A percentile compares a stretch with the other conserved stretches of the same genome.
phyloP scores from a whole-genome alignment of 768 basidiomycete genomes.

The Lactarius hengduanensis region DNA sequence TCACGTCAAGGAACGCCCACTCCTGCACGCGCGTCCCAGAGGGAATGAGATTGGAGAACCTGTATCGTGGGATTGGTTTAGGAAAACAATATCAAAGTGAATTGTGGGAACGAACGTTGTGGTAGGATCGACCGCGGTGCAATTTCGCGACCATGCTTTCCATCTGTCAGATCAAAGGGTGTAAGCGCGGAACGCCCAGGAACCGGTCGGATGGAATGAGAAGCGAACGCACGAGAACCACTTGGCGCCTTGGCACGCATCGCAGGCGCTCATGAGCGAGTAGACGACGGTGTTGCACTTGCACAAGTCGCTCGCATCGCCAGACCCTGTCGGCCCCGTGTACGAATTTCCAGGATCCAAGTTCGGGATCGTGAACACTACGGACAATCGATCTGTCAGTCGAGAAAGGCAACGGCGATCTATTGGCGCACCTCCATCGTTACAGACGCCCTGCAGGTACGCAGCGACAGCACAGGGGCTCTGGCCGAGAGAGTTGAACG shows the following conservation, averaged over 20 bases:
- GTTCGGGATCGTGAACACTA: slow-evolving; percentile 6
- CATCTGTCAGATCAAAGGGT: not conserved
- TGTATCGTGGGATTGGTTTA: not conserved
- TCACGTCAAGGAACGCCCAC: slow-evolving; percentile 21
- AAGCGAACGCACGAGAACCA: slow-evolving; percentile 28
- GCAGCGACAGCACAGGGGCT: slow-evolving; percentile 12
- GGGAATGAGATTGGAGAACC: slow-evolving; percentile 12
- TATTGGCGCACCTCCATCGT: slow-evolving; percentile 13
- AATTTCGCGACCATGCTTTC: slow-evolving; percentile 1
- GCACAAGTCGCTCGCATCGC: slow-evolving; percentile 32
- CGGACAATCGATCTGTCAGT: not conserved
- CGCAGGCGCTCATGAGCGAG: slow-evolving; percentile 38
- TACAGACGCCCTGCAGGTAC: slow-evolving; percentile 10
- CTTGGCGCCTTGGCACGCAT: slow-evolving; percentile 32
- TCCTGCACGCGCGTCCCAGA: slow-evolving; percentile 7
- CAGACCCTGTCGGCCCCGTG: slow-evolving; percentile 27
- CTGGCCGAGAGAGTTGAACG: slow-evolving; percentile 19
- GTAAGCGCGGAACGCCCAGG: not conserved
- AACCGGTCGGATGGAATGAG: not conserved
- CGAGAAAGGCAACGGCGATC: not conserved
- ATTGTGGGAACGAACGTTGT: slow-evolving; percentile 4
- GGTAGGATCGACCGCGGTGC: not conserved
- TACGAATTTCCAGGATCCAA: slow-evolving; percentile 10
- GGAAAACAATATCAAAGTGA: not conserved
- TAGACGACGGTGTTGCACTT: slow-evolving; percentile 38